Evolutionary conservation across 2,329 filamentous ascomycete species (phyloP), one percentile per base, ranked within the genome.

Genomic region (Trichoderma gracile): DNA sequence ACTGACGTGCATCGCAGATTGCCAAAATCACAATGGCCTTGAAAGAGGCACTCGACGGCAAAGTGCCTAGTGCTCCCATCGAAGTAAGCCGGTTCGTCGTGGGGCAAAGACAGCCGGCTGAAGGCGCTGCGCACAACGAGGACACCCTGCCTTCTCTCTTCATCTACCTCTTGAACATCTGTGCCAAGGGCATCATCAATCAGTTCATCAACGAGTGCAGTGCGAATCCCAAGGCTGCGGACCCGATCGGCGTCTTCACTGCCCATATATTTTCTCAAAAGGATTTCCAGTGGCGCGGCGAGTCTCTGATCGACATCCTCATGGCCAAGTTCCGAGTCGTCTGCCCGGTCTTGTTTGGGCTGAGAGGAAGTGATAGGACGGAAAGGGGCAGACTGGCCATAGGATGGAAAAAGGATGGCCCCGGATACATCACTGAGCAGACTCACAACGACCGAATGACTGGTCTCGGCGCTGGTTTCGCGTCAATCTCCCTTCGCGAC

Each of bases 261-360:
- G 89, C 89, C 7, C 86, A 88, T 68, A 83, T 96, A 33, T 94
- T 96, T 73, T 89, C 90, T 1, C 82, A 84, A 59, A 81, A 85
- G 19, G 82, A 86, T 17, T 90, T 91, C 72, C 80, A 84, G 61
- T 90, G 87, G 82, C 84, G 88, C 57, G 89, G 86, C 9, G 77
- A 84, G 54, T 84, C 88, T 1, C 81, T 96, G 65, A 88, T 92
- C 59, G 91, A 96, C 73, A 91, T 98, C 65, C 81, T 98, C 33
- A 89, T 96, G 71, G 81, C 93, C 62, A 97, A 98, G 76, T 90
- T 91, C 71, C 87, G 93, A 66, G 82, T 90, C 17, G 82, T 86
- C 3, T 96, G 92, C 71, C 94, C 95, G 0, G 88, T 93, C 1
- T 80, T 99, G 0, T 98, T 96, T 74, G 94, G 94, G 19, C 86